Percentiles rank a stretch among this genome's conserved stretches.
phyloP scores from a whole-genome alignment of 305 asterid genomes.

The Withania somnifera region DNA sequence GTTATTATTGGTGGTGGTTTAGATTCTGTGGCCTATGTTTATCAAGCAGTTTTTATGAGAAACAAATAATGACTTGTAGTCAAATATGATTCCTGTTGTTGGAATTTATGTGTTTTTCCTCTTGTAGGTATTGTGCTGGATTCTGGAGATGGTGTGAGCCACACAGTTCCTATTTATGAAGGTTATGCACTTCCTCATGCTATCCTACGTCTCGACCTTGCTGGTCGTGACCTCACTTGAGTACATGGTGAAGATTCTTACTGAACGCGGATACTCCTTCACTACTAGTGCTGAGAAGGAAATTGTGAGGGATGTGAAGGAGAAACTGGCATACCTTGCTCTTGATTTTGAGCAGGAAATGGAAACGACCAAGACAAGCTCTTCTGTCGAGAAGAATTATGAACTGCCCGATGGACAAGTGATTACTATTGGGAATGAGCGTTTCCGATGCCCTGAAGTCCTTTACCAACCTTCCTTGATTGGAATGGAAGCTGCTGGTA shows the following conservation, averaged over 20 bases:
- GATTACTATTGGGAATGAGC: slow-evolving; percentile 20
- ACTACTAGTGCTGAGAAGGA: slow-evolving; percentile 21
- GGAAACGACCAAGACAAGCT: slow-evolving; percentile 15
- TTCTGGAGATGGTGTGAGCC: slow-evolving; percentile 22
- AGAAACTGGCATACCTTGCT: slow-evolving; percentile 20
- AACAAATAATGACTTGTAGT: no score
- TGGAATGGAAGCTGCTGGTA: slow-evolving; percentile 23
- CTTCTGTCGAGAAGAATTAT: slow-evolving; percentile 12
- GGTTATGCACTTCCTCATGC: slow-evolving; percentile 21
- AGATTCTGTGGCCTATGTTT: no score
- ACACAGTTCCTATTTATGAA: slow-evolving; percentile 20
- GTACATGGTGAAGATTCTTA: slow-evolving; percentile 16
- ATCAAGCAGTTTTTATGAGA: no score
- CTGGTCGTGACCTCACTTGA: slow-evolving; percentile 22
- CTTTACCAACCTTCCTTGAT: slow-evolving; percentile 19
- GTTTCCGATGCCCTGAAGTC: slow-evolving; percentile 23
- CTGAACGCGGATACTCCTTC: slow-evolving; percentile 21
- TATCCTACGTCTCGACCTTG: slow-evolving; percentile 18
- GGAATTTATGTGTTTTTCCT: background rate
- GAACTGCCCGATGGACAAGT: slow-evolving; percentile 22
- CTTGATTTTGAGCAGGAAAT: slow-evolving; percentile 19
- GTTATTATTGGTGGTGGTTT: no score
- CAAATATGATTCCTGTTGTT: background rate
- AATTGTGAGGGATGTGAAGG: slow-evolving; percentile 21
- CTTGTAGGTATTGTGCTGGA: slow-evolving; percentile 19